Percentiles rank a stretch among this genome's conserved stretches.
phyloP scores from a whole-genome alignment of 1,284 basidiomycete genomes.

The Ceratobasidium papillatum region DNA sequence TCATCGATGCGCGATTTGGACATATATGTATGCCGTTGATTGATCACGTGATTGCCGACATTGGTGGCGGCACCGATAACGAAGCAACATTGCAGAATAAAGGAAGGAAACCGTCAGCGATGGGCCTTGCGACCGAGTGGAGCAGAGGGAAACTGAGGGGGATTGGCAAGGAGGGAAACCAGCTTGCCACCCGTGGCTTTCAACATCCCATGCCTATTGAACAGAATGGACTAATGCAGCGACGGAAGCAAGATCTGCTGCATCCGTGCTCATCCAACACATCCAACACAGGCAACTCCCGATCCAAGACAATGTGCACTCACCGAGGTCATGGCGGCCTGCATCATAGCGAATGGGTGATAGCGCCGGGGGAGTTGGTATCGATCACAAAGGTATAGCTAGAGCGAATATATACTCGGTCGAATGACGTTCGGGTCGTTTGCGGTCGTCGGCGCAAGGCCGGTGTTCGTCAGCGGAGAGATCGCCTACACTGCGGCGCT shows the following conservation, averaged over 20 bases:
- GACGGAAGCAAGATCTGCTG: conserved; percentile 29
- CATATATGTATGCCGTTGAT: conserved; percentile 9
- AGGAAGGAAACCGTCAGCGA: conserved; percentile 1
- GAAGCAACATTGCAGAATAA: neutral
- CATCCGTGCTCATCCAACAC: conserved; percentile 1
- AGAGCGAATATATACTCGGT: neutral
- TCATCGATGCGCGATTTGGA: conserved; percentile 26
- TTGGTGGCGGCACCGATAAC: neutral
- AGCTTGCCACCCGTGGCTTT: neutral
- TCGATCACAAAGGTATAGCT: conserved; percentile 23
- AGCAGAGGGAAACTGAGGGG: neutral
- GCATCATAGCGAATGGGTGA: conserved; percentile 9
- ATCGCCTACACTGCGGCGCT: conserved; percentile 4
- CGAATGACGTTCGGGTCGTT: conserved; percentile 28
- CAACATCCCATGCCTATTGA: neutral
- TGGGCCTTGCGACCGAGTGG: neutral
- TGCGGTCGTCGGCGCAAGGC: conserved; percentile 35
- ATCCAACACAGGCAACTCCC: neutral
- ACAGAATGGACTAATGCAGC: neutral
- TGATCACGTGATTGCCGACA: conserved; percentile 19
- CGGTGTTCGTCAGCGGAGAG: conserved; percentile 37
- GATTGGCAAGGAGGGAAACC: too few species aligned
- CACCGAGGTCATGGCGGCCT: conserved; percentile 29
- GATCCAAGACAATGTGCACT: neutral
- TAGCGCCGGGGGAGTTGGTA: conserved; percentile 18